These are phyloP conservation scores for Apiotrichum domesticum DNA, from an alignment of 1,284 basidiomycete genomes.

Conservation along the genomic window DNA sequence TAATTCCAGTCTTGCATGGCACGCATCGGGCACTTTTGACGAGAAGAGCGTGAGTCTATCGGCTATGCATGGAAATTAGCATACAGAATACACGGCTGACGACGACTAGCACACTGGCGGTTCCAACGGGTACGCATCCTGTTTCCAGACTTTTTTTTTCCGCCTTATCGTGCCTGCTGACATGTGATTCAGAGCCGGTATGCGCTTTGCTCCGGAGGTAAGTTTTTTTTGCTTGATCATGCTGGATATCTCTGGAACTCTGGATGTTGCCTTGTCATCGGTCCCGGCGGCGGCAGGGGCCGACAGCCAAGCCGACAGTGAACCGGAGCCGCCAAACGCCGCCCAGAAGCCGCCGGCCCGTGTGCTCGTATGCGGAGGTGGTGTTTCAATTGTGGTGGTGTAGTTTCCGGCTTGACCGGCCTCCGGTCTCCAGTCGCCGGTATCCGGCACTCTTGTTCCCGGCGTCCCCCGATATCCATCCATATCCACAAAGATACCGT, in stretches of 20 bases:
- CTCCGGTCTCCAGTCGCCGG: too few relatives aligned
- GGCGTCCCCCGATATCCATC: not conserved
- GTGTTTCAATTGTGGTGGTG: too few relatives aligned
- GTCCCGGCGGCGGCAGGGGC: too few relatives aligned
- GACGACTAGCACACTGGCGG: conserved; percentile 47
- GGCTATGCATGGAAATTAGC: not conserved
- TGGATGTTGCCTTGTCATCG: too few relatives aligned
- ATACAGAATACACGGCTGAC: not conserved
- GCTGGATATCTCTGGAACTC: too few relatives aligned
- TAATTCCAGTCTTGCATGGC: conserved; percentile 51
- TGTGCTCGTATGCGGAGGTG: too few relatives aligned
- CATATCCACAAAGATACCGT: conserved; percentile 4
- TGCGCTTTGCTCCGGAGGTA: conserved; percentile 50
- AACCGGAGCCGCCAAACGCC: too few relatives aligned
- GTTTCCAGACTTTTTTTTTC: too few relatives aligned
- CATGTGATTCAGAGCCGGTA: conserved; percentile 18
- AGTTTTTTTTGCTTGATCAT: not conserved
- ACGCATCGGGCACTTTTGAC: conserved; percentile 50
- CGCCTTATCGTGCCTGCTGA: conserved; percentile 3
- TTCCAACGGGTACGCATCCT: conserved; percentile 47
- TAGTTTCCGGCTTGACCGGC: too few relatives aligned
- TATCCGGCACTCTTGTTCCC: too few relatives aligned
- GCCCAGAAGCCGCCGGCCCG: too few relatives aligned
- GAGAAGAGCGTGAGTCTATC: conserved; percentile 30
- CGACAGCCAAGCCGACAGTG: too few relatives aligned